These are phyloP conservation scores for Zychaea mexicana DNA, from an alignment of 371 early-diverging fungal genomes.

Conservation along the genomic window DNA sequence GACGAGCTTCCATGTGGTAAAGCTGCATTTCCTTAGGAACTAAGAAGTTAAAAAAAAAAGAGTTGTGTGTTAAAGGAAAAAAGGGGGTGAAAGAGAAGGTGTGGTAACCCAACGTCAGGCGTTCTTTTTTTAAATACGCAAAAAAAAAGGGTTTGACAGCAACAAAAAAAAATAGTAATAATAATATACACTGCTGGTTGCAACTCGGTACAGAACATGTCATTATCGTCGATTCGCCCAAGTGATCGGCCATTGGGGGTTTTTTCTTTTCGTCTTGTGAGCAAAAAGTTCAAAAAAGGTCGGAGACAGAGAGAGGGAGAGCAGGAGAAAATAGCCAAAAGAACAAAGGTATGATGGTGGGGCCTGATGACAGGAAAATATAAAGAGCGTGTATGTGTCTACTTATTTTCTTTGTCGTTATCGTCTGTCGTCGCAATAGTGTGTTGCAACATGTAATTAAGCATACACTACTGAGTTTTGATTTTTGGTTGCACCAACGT, in stretches of 20 bases:
- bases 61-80: not conserved
- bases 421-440: too few species aligned
- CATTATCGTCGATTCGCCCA: not conserved
- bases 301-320: too few species aligned
- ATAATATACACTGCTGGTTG: not conserved
- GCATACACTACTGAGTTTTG: too few species aligned
- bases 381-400: too few species aligned
- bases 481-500: too few species aligned
- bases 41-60: not conserved
- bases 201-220: not conserved
- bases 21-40: slow-evolving; percentile 1
- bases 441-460: too few species aligned
- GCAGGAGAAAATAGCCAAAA: too few species aligned
- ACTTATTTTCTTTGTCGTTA: too few species aligned
- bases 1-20: not conserved
- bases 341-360: too few species aligned
- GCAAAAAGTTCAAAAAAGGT: too few species aligned
- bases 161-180: not conserved
- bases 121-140: not conserved
- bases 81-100: not conserved
- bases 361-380: too few species aligned
- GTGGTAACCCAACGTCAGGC: not conserved
- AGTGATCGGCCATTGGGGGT: not conserved
- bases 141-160: not conserved
- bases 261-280: not conserved